Conservation (phyloP, 768 basidiomycete genomes). For the Inosperma sp. region DNA sequence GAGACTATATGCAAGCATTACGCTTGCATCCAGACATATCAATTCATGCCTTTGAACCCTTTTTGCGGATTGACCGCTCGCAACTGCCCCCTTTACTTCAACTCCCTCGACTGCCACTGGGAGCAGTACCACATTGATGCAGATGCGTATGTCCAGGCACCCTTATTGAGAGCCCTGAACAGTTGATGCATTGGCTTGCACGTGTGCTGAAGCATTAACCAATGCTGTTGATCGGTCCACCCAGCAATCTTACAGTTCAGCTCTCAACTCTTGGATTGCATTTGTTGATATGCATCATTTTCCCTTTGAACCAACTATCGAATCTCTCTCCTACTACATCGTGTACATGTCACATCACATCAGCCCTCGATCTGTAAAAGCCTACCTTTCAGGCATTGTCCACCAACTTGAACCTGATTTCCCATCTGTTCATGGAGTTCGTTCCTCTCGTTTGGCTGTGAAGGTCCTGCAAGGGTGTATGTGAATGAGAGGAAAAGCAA, state of each 20-base stretch:
- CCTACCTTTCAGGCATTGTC: slow-evolving; percentile 38
- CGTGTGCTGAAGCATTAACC: slow-evolving; percentile 12
- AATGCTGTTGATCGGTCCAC: slow-evolving; percentile 25
- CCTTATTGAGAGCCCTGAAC: slow-evolving; percentile 7
- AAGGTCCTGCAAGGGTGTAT: neutral
- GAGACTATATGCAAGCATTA: neutral
- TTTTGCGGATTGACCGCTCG: neutral
- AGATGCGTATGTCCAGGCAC: neutral
- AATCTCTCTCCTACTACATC: slow-evolving; percentile 34
- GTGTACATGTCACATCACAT: slow-evolving; percentile 36
- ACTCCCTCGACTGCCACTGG: slow-evolving; percentile 7
- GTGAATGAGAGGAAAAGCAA: too few species aligned
- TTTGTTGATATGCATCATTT: slow-evolving; percentile 31
- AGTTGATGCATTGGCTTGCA: slow-evolving; percentile 1
- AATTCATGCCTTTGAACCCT: slow-evolving; percentile 14
- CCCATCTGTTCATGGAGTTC: slow-evolving; percentile 23
- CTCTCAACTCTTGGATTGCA: slow-evolving; percentile 34
- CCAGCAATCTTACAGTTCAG: slow-evolving; percentile 25
- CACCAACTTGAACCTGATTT: slow-evolving; percentile 28
- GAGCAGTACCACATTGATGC: slow-evolving; percentile 5
- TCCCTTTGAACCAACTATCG: slow-evolving; percentile 32
- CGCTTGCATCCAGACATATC: neutral
- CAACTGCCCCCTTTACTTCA: neutral
- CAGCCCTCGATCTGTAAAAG: slow-evolving; percentile 29
- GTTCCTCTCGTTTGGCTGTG: slow-evolving; percentile 3